phyloP scores from a whole-genome alignment of 169 alveolate genomes.

The Ichthyophthirius multifiliis region DNA sequence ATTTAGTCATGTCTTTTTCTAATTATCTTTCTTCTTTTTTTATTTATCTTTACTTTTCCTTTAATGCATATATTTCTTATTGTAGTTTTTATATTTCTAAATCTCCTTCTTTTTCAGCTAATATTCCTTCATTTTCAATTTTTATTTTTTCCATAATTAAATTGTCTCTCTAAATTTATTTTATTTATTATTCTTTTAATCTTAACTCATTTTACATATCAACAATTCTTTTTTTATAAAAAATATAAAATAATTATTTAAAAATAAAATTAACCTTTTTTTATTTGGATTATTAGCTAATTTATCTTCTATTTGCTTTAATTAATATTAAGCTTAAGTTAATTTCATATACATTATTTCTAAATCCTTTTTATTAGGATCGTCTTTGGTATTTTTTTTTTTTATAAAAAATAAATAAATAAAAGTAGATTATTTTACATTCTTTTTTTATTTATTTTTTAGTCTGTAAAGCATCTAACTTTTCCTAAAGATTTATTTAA shows the following conservation, averaged over 20 bases:
- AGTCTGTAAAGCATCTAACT: not conserved
- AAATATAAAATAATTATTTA: not conserved
- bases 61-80: not conserved
- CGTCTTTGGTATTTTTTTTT: not conserved
- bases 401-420: not conserved
- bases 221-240: not conserved
- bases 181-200: not conserved
- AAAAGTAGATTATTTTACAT: not conserved
- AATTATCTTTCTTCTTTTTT: conserved; percentile 3
- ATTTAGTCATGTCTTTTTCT: not conserved
- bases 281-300: not conserved
- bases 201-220: conserved; percentile 1
- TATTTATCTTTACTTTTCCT: not conserved
- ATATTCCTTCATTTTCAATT: not conserved
- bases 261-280: not conserved
- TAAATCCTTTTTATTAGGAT: not conserved
- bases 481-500: not conserved
- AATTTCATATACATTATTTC: not conserved
- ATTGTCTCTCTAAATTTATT: not conserved
- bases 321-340: not conserved
- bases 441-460: not conserved
- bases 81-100: not conserved
- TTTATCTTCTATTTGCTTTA: not conserved
- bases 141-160: not conserved
- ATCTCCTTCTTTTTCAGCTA: conserved; percentile 3